phyloP scores from a whole-genome alignment of 257 asterid species.

The Lycium barbarum region DNA sequence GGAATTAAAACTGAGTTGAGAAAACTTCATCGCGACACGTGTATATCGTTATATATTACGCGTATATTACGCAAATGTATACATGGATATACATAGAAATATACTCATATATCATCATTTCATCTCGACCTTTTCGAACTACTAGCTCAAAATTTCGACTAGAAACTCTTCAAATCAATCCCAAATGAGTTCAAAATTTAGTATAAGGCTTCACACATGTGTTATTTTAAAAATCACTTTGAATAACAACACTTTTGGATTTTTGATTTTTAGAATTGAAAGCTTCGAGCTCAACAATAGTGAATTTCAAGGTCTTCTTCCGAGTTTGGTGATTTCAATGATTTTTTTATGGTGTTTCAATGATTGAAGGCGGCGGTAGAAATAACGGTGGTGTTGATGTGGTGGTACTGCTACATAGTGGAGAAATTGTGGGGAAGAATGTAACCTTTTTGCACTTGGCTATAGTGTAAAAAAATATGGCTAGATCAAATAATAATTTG shows the following conservation, averaged over 20 bases:
- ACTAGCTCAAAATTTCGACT: background rate
- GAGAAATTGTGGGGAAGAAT: background rate
- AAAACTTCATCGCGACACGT: background rate
- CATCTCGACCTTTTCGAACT: background rate
- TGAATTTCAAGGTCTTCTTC: background rate
- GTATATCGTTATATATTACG: background rate
- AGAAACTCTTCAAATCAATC: background rate
- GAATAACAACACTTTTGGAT: background rate
- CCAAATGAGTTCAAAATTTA: background rate
- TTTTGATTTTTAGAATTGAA: background rate
- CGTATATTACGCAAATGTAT: background rate
- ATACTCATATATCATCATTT: background rate
- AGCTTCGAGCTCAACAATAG: background rate
- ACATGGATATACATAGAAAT: background rate
- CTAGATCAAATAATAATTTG: too few species aligned
- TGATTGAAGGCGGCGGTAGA: background rate
- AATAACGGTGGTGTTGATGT: background rate
- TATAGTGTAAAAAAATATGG: too few species aligned
- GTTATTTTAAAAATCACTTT: background rate
- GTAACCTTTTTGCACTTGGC: too few species aligned
- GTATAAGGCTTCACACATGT: background rate
- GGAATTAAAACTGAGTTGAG: background rate
- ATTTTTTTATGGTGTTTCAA: background rate
- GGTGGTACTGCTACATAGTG: background rate
- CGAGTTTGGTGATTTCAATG: background rate